Percentiles rank a stretch among this genome's conserved stretches.
These are phyloP conservation scores for Ceratobasidium sp. DNA, from an alignment of 1,284 basidiomycete genomes.

Conservation along the genomic window DNA sequence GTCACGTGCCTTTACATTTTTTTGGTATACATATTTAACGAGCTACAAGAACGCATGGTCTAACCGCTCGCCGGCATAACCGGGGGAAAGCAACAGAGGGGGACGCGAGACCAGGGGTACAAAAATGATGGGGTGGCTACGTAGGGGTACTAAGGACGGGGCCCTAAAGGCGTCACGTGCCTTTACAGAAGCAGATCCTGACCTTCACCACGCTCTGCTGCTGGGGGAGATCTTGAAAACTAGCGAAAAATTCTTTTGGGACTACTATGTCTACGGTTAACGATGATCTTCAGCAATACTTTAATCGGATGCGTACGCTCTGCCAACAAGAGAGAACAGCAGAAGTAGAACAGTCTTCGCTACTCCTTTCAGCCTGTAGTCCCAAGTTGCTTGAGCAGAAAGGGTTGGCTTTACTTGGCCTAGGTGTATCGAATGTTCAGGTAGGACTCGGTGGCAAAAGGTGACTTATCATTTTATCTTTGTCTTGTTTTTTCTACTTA, in stretches of 20 bases:
- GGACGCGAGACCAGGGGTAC: too few species aligned
- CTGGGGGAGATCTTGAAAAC: neutral
- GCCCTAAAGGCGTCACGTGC: conserved; percentile 19
- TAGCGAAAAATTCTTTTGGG: neutral
- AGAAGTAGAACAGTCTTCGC: conserved; percentile 82
- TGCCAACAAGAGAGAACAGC: conserved; percentile 79
- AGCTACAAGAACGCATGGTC: too few species aligned
- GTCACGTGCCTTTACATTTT: neutral
- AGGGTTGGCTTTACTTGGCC: conserved; percentile 80
- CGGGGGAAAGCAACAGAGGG: too few species aligned
- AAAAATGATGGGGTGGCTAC: too few species aligned
- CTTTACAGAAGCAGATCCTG: neutral
- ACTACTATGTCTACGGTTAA: conserved; percentile 10
- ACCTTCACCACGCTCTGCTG: conserved; percentile 1
- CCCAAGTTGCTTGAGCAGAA: conserved; percentile 88
- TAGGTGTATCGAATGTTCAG: conserved; percentile 75
- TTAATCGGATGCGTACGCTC: conserved; percentile 55
- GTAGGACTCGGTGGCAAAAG: conserved; percentile 92
- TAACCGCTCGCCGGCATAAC: too few species aligned
- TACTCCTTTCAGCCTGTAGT: conserved; percentile 85
- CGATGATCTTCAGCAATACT: conserved; percentile 21
- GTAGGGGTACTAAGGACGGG: too few species aligned
- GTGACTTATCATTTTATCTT: conserved; percentile 57
- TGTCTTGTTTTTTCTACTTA: neutral
- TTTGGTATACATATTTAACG: too few species aligned